Evolutionary conservation across 805 yeast genomes (phyloP).

Genomic region (Candida patagonica): DNA sequence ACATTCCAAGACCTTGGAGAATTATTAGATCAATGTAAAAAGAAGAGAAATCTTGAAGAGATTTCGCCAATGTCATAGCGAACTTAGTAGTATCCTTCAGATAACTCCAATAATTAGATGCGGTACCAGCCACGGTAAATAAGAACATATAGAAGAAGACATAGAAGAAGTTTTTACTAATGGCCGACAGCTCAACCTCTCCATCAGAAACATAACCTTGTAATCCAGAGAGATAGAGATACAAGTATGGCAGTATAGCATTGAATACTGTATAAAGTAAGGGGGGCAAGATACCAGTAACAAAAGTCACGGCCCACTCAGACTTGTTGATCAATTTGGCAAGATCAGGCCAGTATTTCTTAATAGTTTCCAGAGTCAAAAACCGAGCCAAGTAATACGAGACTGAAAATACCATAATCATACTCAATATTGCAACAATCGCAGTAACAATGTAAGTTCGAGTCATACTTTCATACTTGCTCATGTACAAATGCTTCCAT

Average conservation of each 20-base stretch:
- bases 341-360: conserved; percentile 72
- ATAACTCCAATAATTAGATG: conserved; percentile 68
- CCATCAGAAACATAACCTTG: conserved; percentile 91
- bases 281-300: conserved; percentile 86
- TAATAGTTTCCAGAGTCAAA: conserved; percentile 67
- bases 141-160: conserved; percentile 88
- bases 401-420: conserved; percentile 63
- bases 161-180: conserved; percentile 88
- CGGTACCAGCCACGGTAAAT: conserved; percentile 90
- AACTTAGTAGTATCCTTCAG: conserved; percentile 83
- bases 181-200: conserved; percentile 84
- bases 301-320: conserved; percentile 65
- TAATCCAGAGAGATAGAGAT: conserved; percentile 67
- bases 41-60: conserved; percentile 67
- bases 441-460: conserved; percentile 58
- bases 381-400: conserved; percentile 51
- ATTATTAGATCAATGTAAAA: conserved; percentile 85
- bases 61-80: conserved; percentile 77
- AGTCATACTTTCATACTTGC: conserved; percentile 59
- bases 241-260: conserved; percentile 73
- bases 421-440: conserved; percentile 57
- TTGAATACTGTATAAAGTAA: conserved; percentile 82
- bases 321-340: conserved; percentile 58
- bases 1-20: conserved; percentile 76
- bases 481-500: conserved; percentile 83